phyloP scores from a whole-genome alignment of 352 stramenopile species.

The Phytophthora pluvialis region DNA sequence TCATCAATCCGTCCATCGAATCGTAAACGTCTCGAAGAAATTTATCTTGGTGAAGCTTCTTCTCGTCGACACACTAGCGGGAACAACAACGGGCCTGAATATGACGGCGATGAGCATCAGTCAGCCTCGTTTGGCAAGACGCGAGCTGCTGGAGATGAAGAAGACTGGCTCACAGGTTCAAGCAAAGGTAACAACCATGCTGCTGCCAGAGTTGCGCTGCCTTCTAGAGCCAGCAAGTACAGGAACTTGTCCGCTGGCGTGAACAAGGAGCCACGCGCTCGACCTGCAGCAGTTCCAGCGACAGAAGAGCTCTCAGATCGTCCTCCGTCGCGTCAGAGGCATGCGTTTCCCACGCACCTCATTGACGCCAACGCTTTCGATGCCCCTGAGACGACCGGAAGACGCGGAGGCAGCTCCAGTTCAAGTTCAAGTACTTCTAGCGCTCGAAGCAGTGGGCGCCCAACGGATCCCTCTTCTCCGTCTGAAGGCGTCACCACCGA shows the following conservation, averaged over 20 bases:
- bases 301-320: conserved; percentile 39
- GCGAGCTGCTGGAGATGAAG: too few species aligned
- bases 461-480: background rate
- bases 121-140: too few species aligned
- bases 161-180: conserved; percentile 16
- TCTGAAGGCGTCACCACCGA: conserved; percentile 26
- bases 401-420: conserved; percentile 15
- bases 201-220: conserved; percentile 9
- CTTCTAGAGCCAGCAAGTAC: conserved; percentile 40
- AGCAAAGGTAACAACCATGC: conserved; percentile 10
- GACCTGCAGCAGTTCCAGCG: conserved; percentile 6
- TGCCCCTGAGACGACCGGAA: conserved; percentile 20
- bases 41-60: background rate
- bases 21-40: conserved; percentile 26
- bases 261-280: conserved; percentile 29
- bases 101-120: background rate
- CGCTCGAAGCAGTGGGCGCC: conserved; percentile 8
- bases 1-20: conserved; percentile 55
- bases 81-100: conserved; percentile 29
- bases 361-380: conserved; percentile 59
- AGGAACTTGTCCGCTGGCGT: conserved; percentile 32
- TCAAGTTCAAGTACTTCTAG: conserved; percentile 19
- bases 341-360: conserved; percentile 82
- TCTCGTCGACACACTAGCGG: conserved; percentile 1
- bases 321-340: conserved; percentile 71